Conservation (phyloP, 2,329 filamentous ascomycete species). For the Orbilia brochopaga region DNA sequence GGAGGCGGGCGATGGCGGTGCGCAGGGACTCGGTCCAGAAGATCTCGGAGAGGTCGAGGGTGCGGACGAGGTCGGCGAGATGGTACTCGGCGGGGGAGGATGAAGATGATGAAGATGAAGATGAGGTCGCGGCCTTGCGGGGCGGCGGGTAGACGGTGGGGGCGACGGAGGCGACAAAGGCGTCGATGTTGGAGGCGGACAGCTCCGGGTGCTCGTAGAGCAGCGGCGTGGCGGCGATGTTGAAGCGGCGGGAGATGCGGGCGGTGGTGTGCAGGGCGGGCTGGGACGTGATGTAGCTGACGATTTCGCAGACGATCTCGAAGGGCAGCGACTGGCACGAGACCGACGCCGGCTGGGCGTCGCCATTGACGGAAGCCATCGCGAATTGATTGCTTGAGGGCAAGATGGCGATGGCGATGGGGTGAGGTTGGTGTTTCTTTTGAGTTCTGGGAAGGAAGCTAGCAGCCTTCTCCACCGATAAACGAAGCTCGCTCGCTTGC, state of each 20-base stretch:
- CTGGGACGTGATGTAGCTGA: constrained; percentile 39
- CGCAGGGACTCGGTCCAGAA: constrained; percentile 52
- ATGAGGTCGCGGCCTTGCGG: constrained; percentile 16
- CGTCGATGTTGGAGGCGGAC: constrained; percentile 52
- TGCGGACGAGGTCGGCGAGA: constrained; percentile 51
- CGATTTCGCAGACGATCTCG: constrained; percentile 48
- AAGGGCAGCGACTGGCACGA: constrained; percentile 31
- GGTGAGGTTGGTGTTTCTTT: not conserved
- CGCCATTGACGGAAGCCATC: constrained; percentile 24
- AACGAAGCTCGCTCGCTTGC: not conserved
- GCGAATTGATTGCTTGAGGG: constrained; percentile 13
- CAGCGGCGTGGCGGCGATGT: constrained; percentile 27
- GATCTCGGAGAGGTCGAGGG: constrained; percentile 53
- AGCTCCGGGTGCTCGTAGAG: constrained; percentile 53
- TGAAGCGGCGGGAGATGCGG: constrained; percentile 35
- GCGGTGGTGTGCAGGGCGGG: constrained; percentile 23
- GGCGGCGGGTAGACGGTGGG: constrained; percentile 48
- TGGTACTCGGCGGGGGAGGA: constrained; percentile 32
- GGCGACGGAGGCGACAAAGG: constrained; percentile 52
- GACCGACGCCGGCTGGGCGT: constrained; percentile 7
- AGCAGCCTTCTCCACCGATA: not conserved
- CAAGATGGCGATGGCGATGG: constrained; percentile 16
- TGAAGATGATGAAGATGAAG: too few species aligned
- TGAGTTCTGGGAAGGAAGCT: too few species aligned
- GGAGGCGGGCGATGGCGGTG: constrained; percentile 52